Percentiles rank a stretch among this genome's conserved stretches.
Evolutionary conservation across 2,329 filamentous ascomycete genomes (phyloP).

Genomic region (Herpomyces periplanetae): DNA sequence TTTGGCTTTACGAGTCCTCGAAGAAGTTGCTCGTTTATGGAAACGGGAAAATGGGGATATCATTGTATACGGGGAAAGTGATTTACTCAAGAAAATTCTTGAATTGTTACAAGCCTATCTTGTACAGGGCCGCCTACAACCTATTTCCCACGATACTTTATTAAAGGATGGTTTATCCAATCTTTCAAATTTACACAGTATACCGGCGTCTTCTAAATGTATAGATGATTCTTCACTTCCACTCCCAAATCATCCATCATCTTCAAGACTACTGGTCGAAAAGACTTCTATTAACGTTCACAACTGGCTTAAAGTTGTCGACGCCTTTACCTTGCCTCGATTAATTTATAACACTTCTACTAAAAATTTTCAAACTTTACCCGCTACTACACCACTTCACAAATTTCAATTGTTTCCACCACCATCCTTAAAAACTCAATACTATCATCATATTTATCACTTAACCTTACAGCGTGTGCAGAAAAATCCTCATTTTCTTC

Average conservation of each 20-base stretch:
- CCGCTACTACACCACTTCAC: constrained; percentile 13
- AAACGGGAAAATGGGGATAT: constrained; percentile 58
- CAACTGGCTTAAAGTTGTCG: constrained; percentile 58
- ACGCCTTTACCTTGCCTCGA: constrained; percentile 49
- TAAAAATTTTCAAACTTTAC: constrained; percentile 43
- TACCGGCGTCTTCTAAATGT: too few relatives aligned
- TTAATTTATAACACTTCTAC: constrained; percentile 34
- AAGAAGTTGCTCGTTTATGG: constrained; percentile 68
- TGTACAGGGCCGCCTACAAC: too few relatives aligned
- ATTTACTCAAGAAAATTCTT: constrained; percentile 35
- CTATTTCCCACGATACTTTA: too few relatives aligned
- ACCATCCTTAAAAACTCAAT: constrained; percentile 36
- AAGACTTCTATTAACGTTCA: too few relatives aligned
- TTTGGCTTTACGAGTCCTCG: constrained; percentile 55
- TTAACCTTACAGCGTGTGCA: constrained; percentile 67
- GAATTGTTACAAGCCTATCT: constrained; percentile 46
- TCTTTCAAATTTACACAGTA: too few relatives aligned
- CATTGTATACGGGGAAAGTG: constrained; percentile 38
- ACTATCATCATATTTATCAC: constrained; percentile 68
- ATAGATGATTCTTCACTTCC: too few relatives aligned
- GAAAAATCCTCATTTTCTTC: constrained; percentile 36
- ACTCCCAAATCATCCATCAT: too few relatives aligned
- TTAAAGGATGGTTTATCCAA: too few relatives aligned
- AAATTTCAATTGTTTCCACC: constrained; percentile 32
- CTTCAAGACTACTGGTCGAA: too few relatives aligned